Evolutionary conservation across 306 rosid genomes (phyloP).

Genomic region (Calophaca sinica): DNA sequence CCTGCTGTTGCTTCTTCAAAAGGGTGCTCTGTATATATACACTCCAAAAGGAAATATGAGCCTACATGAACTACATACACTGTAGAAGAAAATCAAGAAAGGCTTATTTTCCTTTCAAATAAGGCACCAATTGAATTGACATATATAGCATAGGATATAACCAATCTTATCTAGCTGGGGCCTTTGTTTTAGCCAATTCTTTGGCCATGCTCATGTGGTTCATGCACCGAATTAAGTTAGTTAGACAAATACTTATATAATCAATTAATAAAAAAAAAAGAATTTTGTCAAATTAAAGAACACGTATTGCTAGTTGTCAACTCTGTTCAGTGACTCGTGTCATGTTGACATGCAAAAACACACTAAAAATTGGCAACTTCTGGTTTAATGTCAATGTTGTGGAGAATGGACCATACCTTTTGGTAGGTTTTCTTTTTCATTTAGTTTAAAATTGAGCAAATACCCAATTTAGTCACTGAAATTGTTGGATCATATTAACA

Average conservation of each 20-base stretch:
- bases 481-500: not conserved
- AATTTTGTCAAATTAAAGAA: constrained; percentile 25
- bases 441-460: no score
- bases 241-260: not conserved
- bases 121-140: constrained; percentile 11
- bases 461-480: not conserved
- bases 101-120: constrained; percentile 2
- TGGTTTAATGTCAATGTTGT: no score
- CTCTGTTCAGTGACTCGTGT: constrained; percentile 20
- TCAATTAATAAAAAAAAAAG: not conserved
- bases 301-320: constrained; percentile 11
- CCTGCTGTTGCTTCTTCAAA: constrained; percentile 15
- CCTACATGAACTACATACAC: not conserved
- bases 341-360: not conserved
- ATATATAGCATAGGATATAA: not conserved
- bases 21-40: constrained; percentile 12
- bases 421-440: no score
- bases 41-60: not conserved
- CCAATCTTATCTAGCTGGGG: constrained; percentile 26
- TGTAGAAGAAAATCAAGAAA: constrained; percentile 4
- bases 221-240: constrained; percentile 10
- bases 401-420: no score
- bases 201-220: constrained; percentile 10
- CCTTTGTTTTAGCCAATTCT: constrained; percentile 32
- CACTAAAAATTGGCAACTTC: no score